These are phyloP conservation scores for Colletotrichum agaves DNA, from an alignment of 2,329 filamentous ascomycete species.

Conservation along the genomic window DNA sequence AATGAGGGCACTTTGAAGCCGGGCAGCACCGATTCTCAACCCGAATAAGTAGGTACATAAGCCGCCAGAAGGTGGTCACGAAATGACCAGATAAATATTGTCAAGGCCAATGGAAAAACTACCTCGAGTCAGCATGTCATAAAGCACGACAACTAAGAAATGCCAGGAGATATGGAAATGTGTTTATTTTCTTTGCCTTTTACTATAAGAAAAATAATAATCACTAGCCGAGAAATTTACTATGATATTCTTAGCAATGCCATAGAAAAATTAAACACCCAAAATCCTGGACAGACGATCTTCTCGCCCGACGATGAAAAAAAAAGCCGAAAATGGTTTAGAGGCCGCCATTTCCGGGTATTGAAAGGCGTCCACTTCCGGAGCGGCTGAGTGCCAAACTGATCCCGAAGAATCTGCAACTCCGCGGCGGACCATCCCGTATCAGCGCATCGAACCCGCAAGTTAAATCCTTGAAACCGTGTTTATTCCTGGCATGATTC, in stretches of 20 bases:
- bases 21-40: background rate
- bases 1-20: background rate
- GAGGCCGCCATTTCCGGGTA: background rate
- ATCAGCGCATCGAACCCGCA: background rate
- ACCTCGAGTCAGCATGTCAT: background rate
- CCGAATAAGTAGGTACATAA: background rate
- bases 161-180: constrained; percentile 16
- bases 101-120: background rate
- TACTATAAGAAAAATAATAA: background rate
- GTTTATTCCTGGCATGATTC: background rate
- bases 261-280: background rate
- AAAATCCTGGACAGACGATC: background rate
- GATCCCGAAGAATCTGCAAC: constrained; percentile 4
- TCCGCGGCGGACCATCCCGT: constrained; percentile 16
- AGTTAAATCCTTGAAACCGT: background rate
- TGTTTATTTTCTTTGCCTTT: background rate
- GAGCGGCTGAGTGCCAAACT: background rate
- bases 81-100: background rate
- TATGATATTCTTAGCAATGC: background rate
- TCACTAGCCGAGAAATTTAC: too few relatives aligned
- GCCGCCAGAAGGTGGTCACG: background rate
- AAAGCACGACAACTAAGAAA: background rate
- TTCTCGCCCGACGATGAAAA: background rate
- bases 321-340: background rate
- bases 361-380: background rate